Evolutionary conservation across 2,329 filamentous ascomycete genomes (phyloP), one percentile per base, ranked within the genome.

Genomic region (Phyllosticta citriasiana): DNA sequence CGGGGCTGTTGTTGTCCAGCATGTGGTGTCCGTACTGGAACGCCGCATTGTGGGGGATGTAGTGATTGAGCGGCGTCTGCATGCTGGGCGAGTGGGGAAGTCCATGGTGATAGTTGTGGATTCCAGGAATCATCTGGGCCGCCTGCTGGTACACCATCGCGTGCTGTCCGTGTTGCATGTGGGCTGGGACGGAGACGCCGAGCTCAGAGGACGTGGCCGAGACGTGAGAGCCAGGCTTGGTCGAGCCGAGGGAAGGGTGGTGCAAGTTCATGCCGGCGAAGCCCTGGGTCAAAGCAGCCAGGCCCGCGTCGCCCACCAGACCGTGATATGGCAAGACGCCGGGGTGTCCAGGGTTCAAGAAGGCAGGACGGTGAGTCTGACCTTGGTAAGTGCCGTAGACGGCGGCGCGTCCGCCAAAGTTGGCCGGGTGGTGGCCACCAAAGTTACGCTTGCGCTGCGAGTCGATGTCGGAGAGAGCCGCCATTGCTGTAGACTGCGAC

Each of bases 11-110:
- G 65, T 79, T 76, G 64, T 77, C 73, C 57, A 73, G 68, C 53
- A 74, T 69, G 62, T 74, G 73, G 63, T 78, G 76, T 33, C 67
- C 66, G 57, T 79, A 79, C 64, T 74, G 75, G 66, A 77, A 79
- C 62, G 70, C 68, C 62, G 70, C 68, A 57, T 72, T 66, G 66
- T 73, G 76, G 30, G 73, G 73, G 62, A 79, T 73, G 67, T 75
- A 79, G 27, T 75, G 71, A 55, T 71, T 71, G 26, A 73, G 71
- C 35, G 76, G 75, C 47, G 72, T 76, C 70, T 79, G 80, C 72
- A 80, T 76, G 67, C 70, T 72, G 7, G 76, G 66, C 24, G 73
- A 72, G 56, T 72, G 68, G 1, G 64, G 57, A 63, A 74, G 69
- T 55, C 65, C 68, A 57, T 71, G 71, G 40, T 47, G 40, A 53